Base-by-base conservation (phyloP, 106 monocot species). In the Acanthochlamys bracteata region DNA sequence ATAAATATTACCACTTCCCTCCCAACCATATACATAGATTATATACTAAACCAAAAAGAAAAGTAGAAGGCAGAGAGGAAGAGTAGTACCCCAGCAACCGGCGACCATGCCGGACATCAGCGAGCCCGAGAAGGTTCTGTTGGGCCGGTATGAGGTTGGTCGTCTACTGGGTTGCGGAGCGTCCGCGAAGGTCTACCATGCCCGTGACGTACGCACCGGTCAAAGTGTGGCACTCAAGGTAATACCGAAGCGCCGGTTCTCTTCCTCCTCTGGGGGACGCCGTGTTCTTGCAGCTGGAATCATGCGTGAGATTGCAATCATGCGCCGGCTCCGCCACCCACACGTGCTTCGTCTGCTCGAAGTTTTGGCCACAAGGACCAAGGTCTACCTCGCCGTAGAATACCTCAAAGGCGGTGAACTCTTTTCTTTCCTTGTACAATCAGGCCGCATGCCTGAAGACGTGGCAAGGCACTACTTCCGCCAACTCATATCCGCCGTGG, bases 401-500 rank as follows among this genome's bases (percentile, higher is more conserved):
- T 46, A 66, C 67, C 66, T 66, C 74, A 51, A 24, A 23, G 74
- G 67, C 23, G 74, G 74, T 17, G 74, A 74, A 40, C 74, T 74
- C 67, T 61, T 67, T 52, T 12, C 74, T 24, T 59, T 58, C 12
- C 39, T 74, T 51, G 54, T 33, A 33, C 33, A 33, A 33, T 33
- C 33, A 1, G 33, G 33, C 33, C 33, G 33, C 33, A 33, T 33
- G 33, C 33, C 68, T 25, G 84, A 84, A 54, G 68, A 84, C 41
- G 20, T 25, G 11, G 66, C 80, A 21, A 73, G 84, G 9, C 22
- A 43, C 2, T 60, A 71, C 66, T 77, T 77, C 67, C 77, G 67
- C n/a, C 66, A 77, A 61, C 77, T 77, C 45, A 24, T 77, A 60
- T 67, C 71, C n/a, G 77, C 77, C 49, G 56, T 77, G 26, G 73